phyloP scores from a whole-genome alignment of 1,284 basidiomycete species.

The Boletus sp. region DNA sequence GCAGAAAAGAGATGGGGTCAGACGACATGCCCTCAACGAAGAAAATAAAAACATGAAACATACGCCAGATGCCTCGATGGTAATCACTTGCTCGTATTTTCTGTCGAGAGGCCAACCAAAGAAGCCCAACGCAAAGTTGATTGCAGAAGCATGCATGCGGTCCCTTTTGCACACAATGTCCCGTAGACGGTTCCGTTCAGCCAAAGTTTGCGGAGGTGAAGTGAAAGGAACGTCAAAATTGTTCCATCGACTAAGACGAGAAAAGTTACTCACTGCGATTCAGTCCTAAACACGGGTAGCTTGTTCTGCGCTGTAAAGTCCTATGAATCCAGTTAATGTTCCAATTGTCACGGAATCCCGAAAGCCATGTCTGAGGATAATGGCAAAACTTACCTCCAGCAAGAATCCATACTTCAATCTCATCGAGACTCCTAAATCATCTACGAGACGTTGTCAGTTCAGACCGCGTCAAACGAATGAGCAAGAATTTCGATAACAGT shows the following conservation, averaged over 20 bases:
- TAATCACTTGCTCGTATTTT: conserved; percentile 80
- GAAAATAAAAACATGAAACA: conserved; percentile 19
- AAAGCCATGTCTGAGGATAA: not conserved
- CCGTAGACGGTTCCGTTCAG: not conserved
- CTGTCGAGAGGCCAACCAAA: conserved; percentile 79
- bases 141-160: conserved; percentile 79
- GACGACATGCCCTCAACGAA: not conserved
- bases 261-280: conserved; percentile 63
- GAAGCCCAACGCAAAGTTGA: conserved; percentile 86
- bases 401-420: conserved; percentile 81
- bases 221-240: not conserved
- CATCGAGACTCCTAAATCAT: conserved; percentile 69
- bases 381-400: conserved; percentile 47
- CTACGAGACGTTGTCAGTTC: conserved; percentile 34
- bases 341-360: not conserved
- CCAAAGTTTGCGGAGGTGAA: not conserved
- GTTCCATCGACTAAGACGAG: not conserved
- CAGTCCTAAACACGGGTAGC: conserved; percentile 84
- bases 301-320: conserved; percentile 73
- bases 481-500: not conserved
- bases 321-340: conserved; percentile 34
- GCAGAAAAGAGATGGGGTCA: not conserved
- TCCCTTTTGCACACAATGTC: conserved; percentile 43
- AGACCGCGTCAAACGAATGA: not conserved
- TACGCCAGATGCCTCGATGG: conserved; percentile 67